Percentiles rank a stretch among this genome's conserved stretches.
These are phyloP conservation scores for Borealophlyctis nickersoniae DNA, from an alignment of 192 early-diverging fungal species.

Conservation along the genomic window DNA sequence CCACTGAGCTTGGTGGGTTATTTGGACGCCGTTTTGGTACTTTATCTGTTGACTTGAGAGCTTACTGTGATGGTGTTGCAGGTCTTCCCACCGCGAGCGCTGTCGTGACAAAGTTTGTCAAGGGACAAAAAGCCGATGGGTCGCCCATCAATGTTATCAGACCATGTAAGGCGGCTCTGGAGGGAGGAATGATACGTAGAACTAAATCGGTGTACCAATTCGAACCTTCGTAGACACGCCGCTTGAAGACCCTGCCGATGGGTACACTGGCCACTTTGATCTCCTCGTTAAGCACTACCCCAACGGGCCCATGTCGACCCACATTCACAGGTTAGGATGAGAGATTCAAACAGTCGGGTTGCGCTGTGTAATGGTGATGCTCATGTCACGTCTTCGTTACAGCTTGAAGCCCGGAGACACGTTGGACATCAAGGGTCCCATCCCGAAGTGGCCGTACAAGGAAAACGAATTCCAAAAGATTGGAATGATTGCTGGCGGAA, in stretches of 20 bases:
- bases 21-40: too few species aligned
- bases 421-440: constrained; percentile 80
- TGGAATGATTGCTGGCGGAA: constrained; percentile 83
- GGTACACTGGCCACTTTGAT: constrained; percentile 66
- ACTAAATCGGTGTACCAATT: neutral
- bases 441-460: constrained; percentile 66
- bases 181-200: constrained; percentile 36
- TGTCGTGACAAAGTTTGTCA: constrained; percentile 69
- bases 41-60: too few species aligned
- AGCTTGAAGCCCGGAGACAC: constrained; percentile 67
- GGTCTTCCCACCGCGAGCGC: constrained; percentile 73
- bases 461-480: constrained; percentile 67
- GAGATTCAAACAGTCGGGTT: constrained; percentile 63
- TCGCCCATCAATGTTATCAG: constrained; percentile 61
- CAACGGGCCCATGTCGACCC: constrained; percentile 67
- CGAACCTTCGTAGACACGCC: constrained; percentile 31
- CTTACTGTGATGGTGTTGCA: too few species aligned
- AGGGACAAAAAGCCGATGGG: constrained; percentile 52
- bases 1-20: constrained; percentile 64
- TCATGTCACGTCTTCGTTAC: constrained; percentile 67
- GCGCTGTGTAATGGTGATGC: too few species aligned
- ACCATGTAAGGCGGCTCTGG: constrained; percentile 66
- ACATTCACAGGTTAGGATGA: constrained; percentile 62
- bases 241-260: constrained; percentile 41
- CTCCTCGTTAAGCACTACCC: constrained; percentile 80